phyloP scores from a whole-genome alignment of 192 early-diverging fungal species.

The Kickxella alabastrina region DNA sequence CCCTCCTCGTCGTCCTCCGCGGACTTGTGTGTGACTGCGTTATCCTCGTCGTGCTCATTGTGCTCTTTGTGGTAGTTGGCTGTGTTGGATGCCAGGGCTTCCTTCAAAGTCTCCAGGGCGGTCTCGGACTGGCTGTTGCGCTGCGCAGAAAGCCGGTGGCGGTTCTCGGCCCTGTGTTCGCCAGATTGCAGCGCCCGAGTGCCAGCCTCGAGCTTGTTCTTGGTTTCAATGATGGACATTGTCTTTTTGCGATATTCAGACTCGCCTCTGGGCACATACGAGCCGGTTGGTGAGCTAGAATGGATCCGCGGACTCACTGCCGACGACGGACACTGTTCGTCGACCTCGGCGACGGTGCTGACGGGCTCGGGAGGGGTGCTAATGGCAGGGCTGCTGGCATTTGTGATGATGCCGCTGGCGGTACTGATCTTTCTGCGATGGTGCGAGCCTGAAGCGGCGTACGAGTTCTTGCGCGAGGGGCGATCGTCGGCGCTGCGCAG shows the following conservation, averaged over 20 bases:
- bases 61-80: not conserved
- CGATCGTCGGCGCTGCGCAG: constrained; percentile 31
- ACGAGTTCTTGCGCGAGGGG: constrained; percentile 31
- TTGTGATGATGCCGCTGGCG: not conserved
- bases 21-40: no score
- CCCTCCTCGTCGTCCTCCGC: constrained; percentile 1
- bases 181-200: not conserved
- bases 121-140: constrained; percentile 50
- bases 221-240: constrained; percentile 3
- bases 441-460: not conserved
- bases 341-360: not conserved
- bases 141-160: constrained; percentile 15
- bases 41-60: not conserved
- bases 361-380: not conserved
- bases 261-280: not conserved
- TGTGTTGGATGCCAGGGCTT: constrained; percentile 6
- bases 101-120: constrained; percentile 42
- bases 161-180: not conserved
- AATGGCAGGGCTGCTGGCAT: not conserved
- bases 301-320: no score
- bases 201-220: constrained; percentile 16
- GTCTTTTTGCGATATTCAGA: constrained; percentile 2
- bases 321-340: not conserved
- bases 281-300: not conserved
- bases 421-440: constrained; percentile 2